Evolutionary conservation across 2,329 filamentous ascomycete species (phyloP).

Genomic region (Diplodia intermedia): DNA sequence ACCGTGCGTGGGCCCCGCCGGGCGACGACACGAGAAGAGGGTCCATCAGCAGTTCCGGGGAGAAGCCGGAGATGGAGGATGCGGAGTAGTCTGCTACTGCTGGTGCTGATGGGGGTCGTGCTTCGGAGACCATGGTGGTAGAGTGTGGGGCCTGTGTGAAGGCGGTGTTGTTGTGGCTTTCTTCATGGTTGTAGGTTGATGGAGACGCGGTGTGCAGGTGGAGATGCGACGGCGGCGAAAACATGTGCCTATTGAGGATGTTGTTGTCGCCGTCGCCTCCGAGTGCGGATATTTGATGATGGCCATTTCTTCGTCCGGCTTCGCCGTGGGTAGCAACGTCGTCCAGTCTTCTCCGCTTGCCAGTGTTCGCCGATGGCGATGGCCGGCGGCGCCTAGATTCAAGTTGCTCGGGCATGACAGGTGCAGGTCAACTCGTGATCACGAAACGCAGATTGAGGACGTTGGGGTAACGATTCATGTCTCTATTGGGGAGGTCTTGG

Average conservation of each 20-base stretch:
- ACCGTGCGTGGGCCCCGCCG: not conserved
- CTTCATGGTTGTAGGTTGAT: not conserved
- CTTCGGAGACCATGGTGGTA: not conserved
- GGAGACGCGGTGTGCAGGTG: not conserved
- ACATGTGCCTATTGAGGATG: not conserved
- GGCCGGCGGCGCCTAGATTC: not conserved
- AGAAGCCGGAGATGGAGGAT: not conserved
- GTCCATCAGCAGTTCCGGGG: slow-evolving; percentile 18
- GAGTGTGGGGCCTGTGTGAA: not conserved
- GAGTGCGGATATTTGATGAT: not conserved
- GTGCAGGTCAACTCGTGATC: not conserved
- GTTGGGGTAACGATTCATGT: not conserved
- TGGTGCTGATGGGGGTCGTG: not conserved
- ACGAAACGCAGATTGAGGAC: not conserved
- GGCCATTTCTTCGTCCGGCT: not conserved
- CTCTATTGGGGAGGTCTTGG: not conserved
- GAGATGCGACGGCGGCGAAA: not conserved
- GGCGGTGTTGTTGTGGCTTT: not conserved
- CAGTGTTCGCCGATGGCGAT: not conserved
- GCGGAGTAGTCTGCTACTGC: not conserved
- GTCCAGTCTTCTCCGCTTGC: slow-evolving; percentile 17
- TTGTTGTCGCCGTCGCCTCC: not conserved
- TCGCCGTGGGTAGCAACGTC: slow-evolving; percentile 1
- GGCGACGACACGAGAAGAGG: not conserved
- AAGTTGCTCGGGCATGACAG: slow-evolving; percentile 6